Conservation (phyloP, 2,329 filamentous ascomycete genomes). For the Xylariaceae sp. region DNA sequence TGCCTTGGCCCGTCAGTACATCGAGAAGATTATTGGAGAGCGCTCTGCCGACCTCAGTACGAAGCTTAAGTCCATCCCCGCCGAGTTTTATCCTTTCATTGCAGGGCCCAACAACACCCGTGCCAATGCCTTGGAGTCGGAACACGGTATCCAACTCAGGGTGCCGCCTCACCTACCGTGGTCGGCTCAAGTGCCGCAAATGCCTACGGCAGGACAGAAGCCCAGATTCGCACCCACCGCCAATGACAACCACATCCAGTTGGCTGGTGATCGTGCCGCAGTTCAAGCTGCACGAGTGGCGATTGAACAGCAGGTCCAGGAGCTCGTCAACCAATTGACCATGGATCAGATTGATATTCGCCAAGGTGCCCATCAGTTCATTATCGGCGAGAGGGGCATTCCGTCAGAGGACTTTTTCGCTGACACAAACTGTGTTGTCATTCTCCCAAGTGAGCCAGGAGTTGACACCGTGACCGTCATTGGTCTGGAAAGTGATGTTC, state of each 20-base stretch:
- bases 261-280: slow-evolving; percentile 79
- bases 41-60: slow-evolving; percentile 77
- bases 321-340: slow-evolving; percentile 71
- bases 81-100: slow-evolving; percentile 95
- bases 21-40: slow-evolving; percentile 83
- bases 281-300: slow-evolving; percentile 76
- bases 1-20: slow-evolving; percentile 76
- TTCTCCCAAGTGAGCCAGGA: slow-evolving; percentile 73
- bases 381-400: slow-evolving; percentile 78
- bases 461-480: slow-evolving; percentile 82
- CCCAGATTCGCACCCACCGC: slow-evolving; percentile 67
- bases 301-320: slow-evolving; percentile 73
- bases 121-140: slow-evolving; percentile 64
- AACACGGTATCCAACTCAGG: slow-evolving; percentile 72
- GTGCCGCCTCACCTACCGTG: slow-evolving; percentile 80
- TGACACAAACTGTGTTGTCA: slow-evolving; percentile 84
- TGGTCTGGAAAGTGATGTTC: slow-evolving; percentile 70
- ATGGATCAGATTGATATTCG: slow-evolving; percentile 79
- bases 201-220: slow-evolving; percentile 57
- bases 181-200: slow-evolving; percentile 63
- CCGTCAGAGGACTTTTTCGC: slow-evolving; percentile 81
- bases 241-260: slow-evolving; percentile 72
- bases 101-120: slow-evolving; percentile 70
- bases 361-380: slow-evolving; percentile 88
- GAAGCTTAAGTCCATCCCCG: slow-evolving; percentile 77